Percentiles rank a stretch among this genome's conserved stretches.
Evolutionary conservation across 352 stramenopile species (phyloP).

Genomic region (Phytophthora sansomeana): DNA sequence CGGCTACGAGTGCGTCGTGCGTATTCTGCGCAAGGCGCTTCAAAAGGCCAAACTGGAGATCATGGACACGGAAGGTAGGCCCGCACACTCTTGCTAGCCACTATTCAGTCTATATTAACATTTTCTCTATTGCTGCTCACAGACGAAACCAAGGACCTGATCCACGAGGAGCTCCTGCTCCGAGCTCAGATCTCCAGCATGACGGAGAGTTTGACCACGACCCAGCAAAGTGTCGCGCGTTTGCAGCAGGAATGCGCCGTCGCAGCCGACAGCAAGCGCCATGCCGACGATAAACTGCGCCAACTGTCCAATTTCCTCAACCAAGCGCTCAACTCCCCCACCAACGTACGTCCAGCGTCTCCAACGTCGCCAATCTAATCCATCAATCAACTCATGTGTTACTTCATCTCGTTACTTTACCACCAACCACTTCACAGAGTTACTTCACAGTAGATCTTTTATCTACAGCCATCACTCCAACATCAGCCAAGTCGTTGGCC

Average conservation of each 20-base stretch:
- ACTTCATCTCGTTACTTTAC: background rate
- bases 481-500: slow-evolving; percentile 5
- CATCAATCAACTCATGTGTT: background rate
- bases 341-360: slow-evolving; percentile 13
- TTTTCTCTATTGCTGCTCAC: background rate
- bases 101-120: background rate
- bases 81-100: background rate
- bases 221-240: slow-evolving; percentile 44
- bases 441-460: slow-evolving; percentile 47
- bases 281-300: slow-evolving; percentile 62
- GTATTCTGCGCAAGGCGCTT: slow-evolving; percentile 59
- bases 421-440: slow-evolving; percentile 32
- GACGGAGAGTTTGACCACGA: slow-evolving; percentile 42
- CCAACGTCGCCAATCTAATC: slow-evolving; percentile 16
- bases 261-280: slow-evolving; percentile 55
- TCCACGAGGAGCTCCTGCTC: slow-evolving; percentile 63
- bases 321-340: slow-evolving; percentile 37
- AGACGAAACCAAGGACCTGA: slow-evolving; percentile 64
- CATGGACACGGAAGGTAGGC: slow-evolving; percentile 53
- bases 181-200: slow-evolving; percentile 58
- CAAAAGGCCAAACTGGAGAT: slow-evolving; percentile 62
- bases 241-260: slow-evolving; percentile 61
- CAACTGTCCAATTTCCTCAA: slow-evolving; percentile 67
- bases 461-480: slow-evolving; percentile 36
- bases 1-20: slow-evolving; percentile 65